These are phyloP conservation scores for Cyclocybe aegerita DNA, from an alignment of 768 basidiomycete species.

Conservation along the genomic window DNA sequence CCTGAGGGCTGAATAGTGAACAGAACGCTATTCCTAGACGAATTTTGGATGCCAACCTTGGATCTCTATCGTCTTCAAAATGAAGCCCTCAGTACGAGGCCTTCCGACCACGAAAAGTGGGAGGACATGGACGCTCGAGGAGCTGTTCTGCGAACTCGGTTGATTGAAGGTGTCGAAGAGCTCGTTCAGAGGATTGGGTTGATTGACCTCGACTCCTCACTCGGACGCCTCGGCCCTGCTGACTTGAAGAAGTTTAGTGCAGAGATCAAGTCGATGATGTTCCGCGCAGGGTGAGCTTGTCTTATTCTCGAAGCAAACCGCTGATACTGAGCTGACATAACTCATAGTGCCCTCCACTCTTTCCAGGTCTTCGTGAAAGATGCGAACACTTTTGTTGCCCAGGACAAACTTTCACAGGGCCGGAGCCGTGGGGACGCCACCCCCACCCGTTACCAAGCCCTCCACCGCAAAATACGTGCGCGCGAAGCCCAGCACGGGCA, in stretches of 20 bases:
- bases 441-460: conserved; percentile 26
- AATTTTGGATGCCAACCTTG: conserved; percentile 30
- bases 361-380: conserved; percentile 38
- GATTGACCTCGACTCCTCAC: conserved; percentile 40
- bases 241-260: conserved; percentile 38
- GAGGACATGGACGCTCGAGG: conserved; percentile 23
- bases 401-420: too few relatives aligned
- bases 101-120: conserved; percentile 37
- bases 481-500: conserved; percentile 41
- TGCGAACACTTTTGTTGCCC: conserved; percentile 21
- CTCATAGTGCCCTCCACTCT: conserved; percentile 31
- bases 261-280: conserved; percentile 38
- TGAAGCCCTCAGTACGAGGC: conserved; percentile 27
- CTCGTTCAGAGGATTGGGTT: conserved; percentile 35
- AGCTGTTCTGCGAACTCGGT: conserved; percentile 20
- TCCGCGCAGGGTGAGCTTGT: conserved; percentile 33
- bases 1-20: background rate
- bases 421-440: background rate
- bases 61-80: conserved; percentile 33
- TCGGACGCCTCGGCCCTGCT: conserved; percentile 40
- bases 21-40: conserved; percentile 27
- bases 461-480: conserved; percentile 26
- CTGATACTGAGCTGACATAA: background rate
- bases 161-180: conserved; percentile 30
- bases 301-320: background rate